Evolutionary conservation across 129 eudicot genomes (phyloP).

Genomic region (Heracleum sosnowskyi): DNA sequence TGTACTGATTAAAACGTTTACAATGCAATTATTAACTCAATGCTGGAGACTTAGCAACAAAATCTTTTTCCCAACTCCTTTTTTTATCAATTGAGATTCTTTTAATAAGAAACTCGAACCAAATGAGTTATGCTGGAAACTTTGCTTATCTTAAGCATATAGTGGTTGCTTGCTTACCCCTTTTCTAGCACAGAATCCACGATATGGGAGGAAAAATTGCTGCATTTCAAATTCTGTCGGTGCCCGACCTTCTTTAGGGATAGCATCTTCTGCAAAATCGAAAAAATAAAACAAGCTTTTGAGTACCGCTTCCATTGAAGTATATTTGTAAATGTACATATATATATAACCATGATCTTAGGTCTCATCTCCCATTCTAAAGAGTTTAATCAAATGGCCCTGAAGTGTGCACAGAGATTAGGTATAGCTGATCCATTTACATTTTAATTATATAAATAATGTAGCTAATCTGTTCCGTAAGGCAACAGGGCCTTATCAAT

Average conservation of each 20-base stretch:
- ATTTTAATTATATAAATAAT: neutral
- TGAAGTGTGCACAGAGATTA: neutral
- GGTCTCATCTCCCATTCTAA: neutral
- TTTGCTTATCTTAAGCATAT: no score
- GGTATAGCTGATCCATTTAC: neutral
- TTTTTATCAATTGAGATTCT: constrained; percentile 1
- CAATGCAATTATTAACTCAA: neutral
- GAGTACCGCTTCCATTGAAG: neutral
- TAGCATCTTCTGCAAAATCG: constrained; percentile 23
- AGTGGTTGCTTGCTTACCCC: constrained; percentile 42
- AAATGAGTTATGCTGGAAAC: no score
- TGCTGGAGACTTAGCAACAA: neutral
- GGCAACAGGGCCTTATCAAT: no score
- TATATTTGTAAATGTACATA: neutral
- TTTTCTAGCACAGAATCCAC: constrained; percentile 65
- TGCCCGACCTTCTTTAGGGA: constrained; percentile 32
- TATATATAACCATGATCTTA: neutral
- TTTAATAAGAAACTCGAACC: neutral
- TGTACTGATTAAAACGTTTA: neutral
- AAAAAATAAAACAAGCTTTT: neutral
- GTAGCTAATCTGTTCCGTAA: neutral
- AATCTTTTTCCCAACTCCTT: neutral
- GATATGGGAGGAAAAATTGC: constrained; percentile 50
- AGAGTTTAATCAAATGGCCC: neutral
- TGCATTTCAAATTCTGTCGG: constrained; percentile 48